Evolutionary conservation across 495 filamentous ascomycete genomes (phyloP).

Genomic region (Tuber umbilicatum): DNA sequence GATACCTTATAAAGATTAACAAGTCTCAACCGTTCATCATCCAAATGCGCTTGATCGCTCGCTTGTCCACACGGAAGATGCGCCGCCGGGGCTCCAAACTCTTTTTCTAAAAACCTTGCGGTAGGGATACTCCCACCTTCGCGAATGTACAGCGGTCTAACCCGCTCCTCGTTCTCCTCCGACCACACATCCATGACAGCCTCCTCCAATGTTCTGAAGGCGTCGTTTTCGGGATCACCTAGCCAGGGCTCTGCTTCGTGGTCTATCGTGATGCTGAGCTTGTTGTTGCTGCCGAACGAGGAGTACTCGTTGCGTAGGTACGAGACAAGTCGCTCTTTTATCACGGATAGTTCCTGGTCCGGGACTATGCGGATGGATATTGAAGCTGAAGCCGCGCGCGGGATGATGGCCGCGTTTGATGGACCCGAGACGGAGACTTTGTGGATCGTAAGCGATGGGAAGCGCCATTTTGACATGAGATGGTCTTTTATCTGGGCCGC

Average conservation of each 20-base stretch:
- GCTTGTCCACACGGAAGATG: conserved; percentile 93
- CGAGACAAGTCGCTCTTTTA: conserved; percentile 58
- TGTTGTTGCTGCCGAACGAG: conserved; percentile 67
- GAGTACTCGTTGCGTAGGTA: conserved; percentile 68
- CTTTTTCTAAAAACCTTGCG: conserved; percentile 89
- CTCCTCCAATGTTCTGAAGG: conserved; percentile 80
- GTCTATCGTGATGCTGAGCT: conserved; percentile 73
- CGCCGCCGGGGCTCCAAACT: conserved; percentile 84
- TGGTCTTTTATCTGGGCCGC: conserved; percentile 38
- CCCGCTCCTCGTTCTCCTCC: conserved; percentile 36
- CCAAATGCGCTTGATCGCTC: conserved; percentile 87
- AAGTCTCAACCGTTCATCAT: conserved; percentile 83
- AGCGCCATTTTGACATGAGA: conserved; percentile 91
- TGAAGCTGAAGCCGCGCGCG: conserved; percentile 72
- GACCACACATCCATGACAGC: conserved; percentile 82
- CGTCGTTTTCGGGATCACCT: conserved; percentile 80
- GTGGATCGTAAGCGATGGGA: conserved; percentile 88
- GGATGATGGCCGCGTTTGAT: conserved; percentile 74
- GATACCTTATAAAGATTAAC: conserved; percentile 76
- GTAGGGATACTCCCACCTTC: conserved; percentile 92
- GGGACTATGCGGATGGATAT: conserved; percentile 90
- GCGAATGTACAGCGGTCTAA: conserved; percentile 76
- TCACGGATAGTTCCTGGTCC: conserved; percentile 72
- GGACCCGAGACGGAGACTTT: conserved; percentile 83
- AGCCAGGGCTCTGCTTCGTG: conserved; percentile 95